A percentile compares a stretch with the other conserved stretches of the same genome.
Conservation (phyloP, 2,329 filamentous ascomycete genomes). For the Pezicula carpinea region DNA sequence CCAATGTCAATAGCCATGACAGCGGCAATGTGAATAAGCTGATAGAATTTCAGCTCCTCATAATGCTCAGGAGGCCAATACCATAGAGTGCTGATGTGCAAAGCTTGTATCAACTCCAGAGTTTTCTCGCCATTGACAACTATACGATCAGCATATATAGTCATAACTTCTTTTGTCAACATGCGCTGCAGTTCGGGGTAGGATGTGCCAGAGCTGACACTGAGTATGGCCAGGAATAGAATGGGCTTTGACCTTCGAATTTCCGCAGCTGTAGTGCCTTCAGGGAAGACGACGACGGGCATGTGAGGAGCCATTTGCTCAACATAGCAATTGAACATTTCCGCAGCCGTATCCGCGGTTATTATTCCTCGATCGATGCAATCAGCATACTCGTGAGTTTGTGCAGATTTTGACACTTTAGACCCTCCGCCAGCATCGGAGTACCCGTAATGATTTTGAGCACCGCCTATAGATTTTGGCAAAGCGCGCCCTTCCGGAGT, state of each 20-base stretch:
- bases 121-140: slow-evolving; percentile 46
- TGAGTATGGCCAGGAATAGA: slow-evolving; percentile 66
- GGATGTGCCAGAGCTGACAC: slow-evolving; percentile 54
- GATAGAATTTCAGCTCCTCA: slow-evolving; percentile 43
- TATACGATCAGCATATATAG: slow-evolving; percentile 41
- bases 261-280: slow-evolving; percentile 47
- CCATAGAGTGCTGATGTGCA: slow-evolving; percentile 43
- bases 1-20: slow-evolving; percentile 41
- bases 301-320: slow-evolving; percentile 56
- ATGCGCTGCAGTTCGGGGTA: slow-evolving; percentile 36
- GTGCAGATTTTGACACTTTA: slow-evolving; percentile 6
- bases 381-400: slow-evolving; percentile 31
- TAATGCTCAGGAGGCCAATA: slow-evolving; percentile 44
- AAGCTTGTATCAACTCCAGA: slow-evolving; percentile 45
- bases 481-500: slow-evolving; percentile 4
- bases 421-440: background rate
- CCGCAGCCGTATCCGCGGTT: slow-evolving; percentile 47
- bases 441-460: background rate
- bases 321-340: slow-evolving; percentile 55
- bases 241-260: slow-evolving; percentile 56
- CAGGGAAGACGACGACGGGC: slow-evolving; percentile 57
- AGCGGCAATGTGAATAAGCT: slow-evolving; percentile 46
- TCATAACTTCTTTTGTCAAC: slow-evolving; percentile 44
- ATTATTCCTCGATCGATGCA: slow-evolving; percentile 55
- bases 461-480: background rate